Base-by-base conservation (phyloP, 352 stramenopile genomes). In the Aphanomyces euteiches region DNA sequence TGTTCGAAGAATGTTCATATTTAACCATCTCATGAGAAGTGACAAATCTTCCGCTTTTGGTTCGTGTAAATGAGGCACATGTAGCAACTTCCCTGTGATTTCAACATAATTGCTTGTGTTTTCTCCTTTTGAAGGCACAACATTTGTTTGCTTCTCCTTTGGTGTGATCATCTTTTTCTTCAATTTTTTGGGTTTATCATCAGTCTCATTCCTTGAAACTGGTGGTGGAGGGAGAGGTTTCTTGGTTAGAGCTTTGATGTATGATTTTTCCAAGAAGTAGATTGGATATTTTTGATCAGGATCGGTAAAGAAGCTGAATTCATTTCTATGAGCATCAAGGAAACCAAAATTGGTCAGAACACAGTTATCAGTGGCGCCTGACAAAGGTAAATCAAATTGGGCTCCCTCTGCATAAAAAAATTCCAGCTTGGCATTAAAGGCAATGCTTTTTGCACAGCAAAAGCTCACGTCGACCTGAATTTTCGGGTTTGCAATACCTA, bases 391-490 rank as follows among this genome's bases (percentile, higher is more conserved):
- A 34, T 78, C 72, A 54, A 98, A 98, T 0, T 76, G 78, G 38
- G 93, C 93, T 21, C 92, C 90, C 21, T 98, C 91, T 0, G 77
- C 57, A 67, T 98, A 93, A 38, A 97, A 96, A 66, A 98, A 97
- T 68, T 98, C 91, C 39, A 98, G 82, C 34, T 89, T 78, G 0
- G 89, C 85, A 53, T 90, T 96, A 64, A 98, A 98, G 3, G 89
- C 91, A 28, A 98, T 88, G 38, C 92, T 94, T 34, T 87, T 88
- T 28, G 78, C 78, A 60, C 85, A 95, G 6, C 68, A 72, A 48
- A 97, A 97, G 5, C 75, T 79, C 12, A 98, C 70, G 57, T 97
- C 85, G 0, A 97, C 86, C 0, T 86, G 87, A 17, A 98, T 74
- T 21, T 69, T 82, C 1, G 85, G 83, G 39, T 78, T 91, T 21